These are phyloP conservation scores for Solanum medicagineum DNA, from an alignment of 257 asterid genomes.

Conservation along the genomic window DNA sequence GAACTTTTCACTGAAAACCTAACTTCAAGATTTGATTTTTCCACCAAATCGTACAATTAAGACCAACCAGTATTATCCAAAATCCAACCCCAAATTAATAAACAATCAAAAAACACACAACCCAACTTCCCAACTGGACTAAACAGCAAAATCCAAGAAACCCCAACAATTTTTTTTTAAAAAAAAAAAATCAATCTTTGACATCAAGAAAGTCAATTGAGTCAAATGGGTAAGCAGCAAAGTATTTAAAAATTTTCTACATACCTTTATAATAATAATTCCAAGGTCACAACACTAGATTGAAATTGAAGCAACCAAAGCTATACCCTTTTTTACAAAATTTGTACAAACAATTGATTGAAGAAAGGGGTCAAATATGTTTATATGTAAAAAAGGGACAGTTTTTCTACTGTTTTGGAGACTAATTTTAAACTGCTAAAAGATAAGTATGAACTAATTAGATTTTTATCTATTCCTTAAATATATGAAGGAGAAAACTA, in stretches of 20 bases:
- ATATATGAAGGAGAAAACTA: constrained; percentile 12
- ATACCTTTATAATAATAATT: background rate
- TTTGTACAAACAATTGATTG: background rate
- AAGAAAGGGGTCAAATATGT: background rate
- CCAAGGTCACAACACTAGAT: background rate
- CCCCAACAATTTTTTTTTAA: background rate
- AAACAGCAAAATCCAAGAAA: background rate
- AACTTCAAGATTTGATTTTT: constrained; percentile 13
- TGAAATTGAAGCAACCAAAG: constrained; percentile 23
- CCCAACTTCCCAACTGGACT: background rate
- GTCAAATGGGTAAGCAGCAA: background rate
- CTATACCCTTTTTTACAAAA: background rate
- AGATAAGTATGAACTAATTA: background rate
- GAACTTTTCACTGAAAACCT: background rate
- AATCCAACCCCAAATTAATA: background rate
- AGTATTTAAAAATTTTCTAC: background rate
- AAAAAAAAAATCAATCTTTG: background rate
- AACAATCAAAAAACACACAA: too few species aligned
- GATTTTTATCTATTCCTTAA: background rate
- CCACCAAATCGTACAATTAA: background rate
- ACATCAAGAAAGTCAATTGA: background rate
- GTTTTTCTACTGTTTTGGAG: background rate
- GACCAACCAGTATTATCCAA: background rate
- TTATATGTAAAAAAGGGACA: background rate
- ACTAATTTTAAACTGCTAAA: background rate